Percentiles rank a stretch among this genome's conserved stretches.
These are phyloP conservation scores for Trichophyton benhamiae DNA, from an alignment of 2,329 filamentous ascomycete species.

Conservation along the genomic window DNA sequence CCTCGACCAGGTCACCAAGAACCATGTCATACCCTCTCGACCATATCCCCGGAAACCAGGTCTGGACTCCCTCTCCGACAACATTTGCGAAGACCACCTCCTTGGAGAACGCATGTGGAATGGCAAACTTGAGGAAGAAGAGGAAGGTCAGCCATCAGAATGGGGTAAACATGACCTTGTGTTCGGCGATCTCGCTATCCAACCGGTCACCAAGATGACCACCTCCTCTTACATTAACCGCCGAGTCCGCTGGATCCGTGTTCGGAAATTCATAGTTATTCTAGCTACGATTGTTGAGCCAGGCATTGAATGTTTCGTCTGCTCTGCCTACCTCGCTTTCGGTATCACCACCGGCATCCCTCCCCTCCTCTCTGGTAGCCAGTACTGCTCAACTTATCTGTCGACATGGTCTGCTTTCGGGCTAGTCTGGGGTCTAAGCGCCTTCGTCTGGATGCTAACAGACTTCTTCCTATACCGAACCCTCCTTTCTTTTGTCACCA, in stretches of 20 bases:
- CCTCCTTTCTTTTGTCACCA: constrained; percentile 59
- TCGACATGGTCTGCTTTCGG: constrained; percentile 56
- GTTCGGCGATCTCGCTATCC: constrained; percentile 74
- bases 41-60: constrained; percentile 44
- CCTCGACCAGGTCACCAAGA: constrained; percentile 58
- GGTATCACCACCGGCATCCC: constrained; percentile 59
- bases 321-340: constrained; percentile 67
- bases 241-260: constrained; percentile 78
- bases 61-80: constrained; percentile 85
- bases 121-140: constrained; percentile 26
- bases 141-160: constrained; percentile 26
- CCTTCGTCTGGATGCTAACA: constrained; percentile 57
- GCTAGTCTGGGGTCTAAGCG: constrained; percentile 52
- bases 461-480: constrained; percentile 63
- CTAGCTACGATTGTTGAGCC: constrained; percentile 85
- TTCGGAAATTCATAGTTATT: constrained; percentile 86
- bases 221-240: constrained; percentile 65
- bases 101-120: constrained; percentile 89
- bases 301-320: constrained; percentile 77
- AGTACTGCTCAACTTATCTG: constrained; percentile 40
- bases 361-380: constrained; percentile 38
- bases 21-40: constrained; percentile 33
- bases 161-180: constrained; percentile 72
- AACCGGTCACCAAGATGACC: constrained; percentile 75
- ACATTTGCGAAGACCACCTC: constrained; percentile 95